phyloP scores from a whole-genome alignment of 164 flowering plant species.

The Piper longum region DNA sequence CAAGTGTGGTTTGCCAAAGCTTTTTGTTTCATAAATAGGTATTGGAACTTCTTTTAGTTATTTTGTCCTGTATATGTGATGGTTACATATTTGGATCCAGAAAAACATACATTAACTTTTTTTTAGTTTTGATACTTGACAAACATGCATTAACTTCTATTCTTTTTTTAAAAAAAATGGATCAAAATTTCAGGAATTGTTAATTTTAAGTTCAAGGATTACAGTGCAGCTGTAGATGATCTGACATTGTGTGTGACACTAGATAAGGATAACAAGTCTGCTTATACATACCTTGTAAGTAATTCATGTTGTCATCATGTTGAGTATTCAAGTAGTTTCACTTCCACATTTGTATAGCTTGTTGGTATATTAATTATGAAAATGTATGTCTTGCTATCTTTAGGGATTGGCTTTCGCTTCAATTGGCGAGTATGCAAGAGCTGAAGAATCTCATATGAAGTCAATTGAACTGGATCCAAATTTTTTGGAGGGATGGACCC shows the following conservation, averaged over 20 bases:
- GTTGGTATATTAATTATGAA: not conserved
- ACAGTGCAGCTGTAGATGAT: conserved; percentile 69
- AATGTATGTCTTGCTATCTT: not conserved
- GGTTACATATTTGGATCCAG: too few relatives aligned
- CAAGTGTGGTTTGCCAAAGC: too few relatives aligned
- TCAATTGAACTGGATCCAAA: conserved; percentile 58
- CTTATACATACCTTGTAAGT: conserved; percentile 77
- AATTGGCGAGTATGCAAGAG: conserved; percentile 66
- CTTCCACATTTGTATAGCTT: not conserved
- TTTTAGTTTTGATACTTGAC: too few relatives aligned
- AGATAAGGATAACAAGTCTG: conserved; percentile 72
- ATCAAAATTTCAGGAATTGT: conserved; percentile 61
- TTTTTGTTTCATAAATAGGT: too few relatives aligned
- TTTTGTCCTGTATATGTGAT: too few relatives aligned
- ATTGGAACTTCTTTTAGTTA: too few relatives aligned
- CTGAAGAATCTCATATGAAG: conserved; percentile 78
- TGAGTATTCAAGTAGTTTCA: not conserved
- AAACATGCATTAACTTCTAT: too few relatives aligned
- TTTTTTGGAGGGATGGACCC: conserved; percentile 83
- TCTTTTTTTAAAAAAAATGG: too few relatives aligned
- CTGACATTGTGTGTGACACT: conserved; percentile 62
- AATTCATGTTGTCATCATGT: not conserved
- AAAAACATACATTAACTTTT: too few relatives aligned
- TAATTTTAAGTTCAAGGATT: conserved; percentile 80
- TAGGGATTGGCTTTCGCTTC: conserved; percentile 84